Evolutionary conservation across 371 early-diverging fungal genomes (phyloP), one percentile per base, ranked within the genome.

Genomic region (Apophysomyces trapeziformis): DNA sequence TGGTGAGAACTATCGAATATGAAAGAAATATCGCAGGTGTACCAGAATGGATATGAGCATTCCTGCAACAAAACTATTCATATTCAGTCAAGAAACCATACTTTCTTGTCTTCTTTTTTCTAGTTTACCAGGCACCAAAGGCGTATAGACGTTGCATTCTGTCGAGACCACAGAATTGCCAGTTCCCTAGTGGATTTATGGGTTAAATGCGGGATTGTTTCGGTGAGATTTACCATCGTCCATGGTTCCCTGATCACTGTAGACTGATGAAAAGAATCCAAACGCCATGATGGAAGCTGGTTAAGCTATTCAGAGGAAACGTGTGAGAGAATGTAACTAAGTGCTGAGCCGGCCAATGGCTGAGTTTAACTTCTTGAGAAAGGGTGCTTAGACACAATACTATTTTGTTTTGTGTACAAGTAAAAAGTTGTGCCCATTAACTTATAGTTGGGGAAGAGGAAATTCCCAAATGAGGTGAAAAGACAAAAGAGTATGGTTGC

Each of bases 131-230:
- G 38, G 76, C 81, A 73, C 93, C 96, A 78, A 95, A 97, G 5
- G 93, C 97, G 79, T 92, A 94, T 41, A 95, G 83, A 56, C 97
- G 89, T 69, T 96, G 92, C 37, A 89, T 94, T 38, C 92, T 80
- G 54, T 87, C 85, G 56, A 97, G 83, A 46, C 83, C 80, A 70
- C 78, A 80, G 70, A 77, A 83, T 57, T 76, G 66, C 83, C 83
- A 82, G 61, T 68, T 77, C 9, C 82, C 82, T 79, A 58, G 32
- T 9, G 7, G 46, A 39, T 12, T 32, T 14, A 5, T 43, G 62
- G 32, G 39, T 36, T 44, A 41, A 50, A 21, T 32, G 61, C 18
- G 41, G 37, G 38, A 18, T 26, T 56, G 38, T 43, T 14, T 21
- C 41, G 32, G 13, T 26, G 18, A 36, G 26, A 18, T 45, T 68